A percentile compares a stretch with the other conserved stretches of the same genome.
Conservation (phyloP, 306 rosid species). For the Castanopsis chinensis region DNA sequence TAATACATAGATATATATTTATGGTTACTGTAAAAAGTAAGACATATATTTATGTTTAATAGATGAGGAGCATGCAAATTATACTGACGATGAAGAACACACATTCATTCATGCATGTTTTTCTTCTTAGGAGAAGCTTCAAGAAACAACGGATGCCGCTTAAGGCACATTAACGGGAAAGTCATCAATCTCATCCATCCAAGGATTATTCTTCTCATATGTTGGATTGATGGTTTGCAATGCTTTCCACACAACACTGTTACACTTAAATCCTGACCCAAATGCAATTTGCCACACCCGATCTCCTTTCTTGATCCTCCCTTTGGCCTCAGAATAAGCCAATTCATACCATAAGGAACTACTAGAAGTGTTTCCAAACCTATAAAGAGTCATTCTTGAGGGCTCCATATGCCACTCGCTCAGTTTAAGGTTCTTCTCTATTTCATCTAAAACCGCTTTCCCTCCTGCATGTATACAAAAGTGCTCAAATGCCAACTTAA, state of each 20-base stretch:
- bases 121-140: not conserved
- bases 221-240: not conserved
- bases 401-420: not conserved
- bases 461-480: not conserved
- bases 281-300: constrained; percentile 3
- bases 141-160: not conserved
- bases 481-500: not conserved
- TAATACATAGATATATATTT: too few species aligned
- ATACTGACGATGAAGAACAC: not conserved
- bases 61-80: not conserved
- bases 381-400: constrained; percentile 1
- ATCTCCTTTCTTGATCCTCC: constrained; percentile 3
- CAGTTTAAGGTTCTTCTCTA: not conserved
- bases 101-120: not conserved
- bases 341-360: not conserved
- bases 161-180: not conserved
- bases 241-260: constrained; percentile 4
- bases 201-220: not conserved
- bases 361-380: constrained; percentile 8
- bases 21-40: too few species aligned
- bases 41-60: not conserved
- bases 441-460: not conserved
- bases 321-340: not conserved
- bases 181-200: not conserved
- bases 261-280: constrained; percentile 8